Conservation (phyloP, 441 rosid species). For the Erysimum cheiri region DNA sequence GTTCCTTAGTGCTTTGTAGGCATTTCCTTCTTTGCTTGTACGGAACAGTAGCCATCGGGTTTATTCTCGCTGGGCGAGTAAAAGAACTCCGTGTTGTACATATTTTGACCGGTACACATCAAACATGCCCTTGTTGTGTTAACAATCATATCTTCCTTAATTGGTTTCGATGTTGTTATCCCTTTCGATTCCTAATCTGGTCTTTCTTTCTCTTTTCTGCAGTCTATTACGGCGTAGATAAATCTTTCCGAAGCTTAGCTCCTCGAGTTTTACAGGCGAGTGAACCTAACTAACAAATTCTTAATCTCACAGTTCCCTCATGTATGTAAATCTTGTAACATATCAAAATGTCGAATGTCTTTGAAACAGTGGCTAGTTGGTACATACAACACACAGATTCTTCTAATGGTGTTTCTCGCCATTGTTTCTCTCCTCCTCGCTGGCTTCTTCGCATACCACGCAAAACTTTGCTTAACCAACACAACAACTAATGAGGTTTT, state of each 20-base stretch:
- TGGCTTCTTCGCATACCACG: constrained; percentile 84
- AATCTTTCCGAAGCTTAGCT: constrained; percentile 71
- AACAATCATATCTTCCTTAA: constrained; percentile 8
- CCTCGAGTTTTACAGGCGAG: constrained; percentile 76
- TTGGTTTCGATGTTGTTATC: constrained; percentile 10
- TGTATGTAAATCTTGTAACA: constrained; percentile 4
- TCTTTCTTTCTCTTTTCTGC: constrained; percentile 40
- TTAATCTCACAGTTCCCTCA: background rate
- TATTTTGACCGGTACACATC: constrained; percentile 66
- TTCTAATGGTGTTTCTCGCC: constrained; percentile 81
- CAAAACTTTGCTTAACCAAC: constrained; percentile 75
- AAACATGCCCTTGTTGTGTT: constrained; percentile 11
- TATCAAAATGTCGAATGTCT: constrained; percentile 14
- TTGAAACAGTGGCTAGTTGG: constrained; percentile 79
- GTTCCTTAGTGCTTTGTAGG: constrained; percentile 58
- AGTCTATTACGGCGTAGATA: constrained; percentile 83
- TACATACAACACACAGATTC: constrained; percentile 81
- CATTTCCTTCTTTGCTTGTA: constrained; percentile 85
- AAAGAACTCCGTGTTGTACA: constrained; percentile 71
- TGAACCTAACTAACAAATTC: constrained; percentile 7
- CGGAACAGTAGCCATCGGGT: constrained; percentile 74
- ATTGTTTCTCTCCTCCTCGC: constrained; percentile 74
- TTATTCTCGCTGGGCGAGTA: constrained; percentile 78
- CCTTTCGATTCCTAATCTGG: constrained; percentile 9
- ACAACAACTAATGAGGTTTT: constrained; percentile 88